Percentiles rank a stretch among this genome's conserved stretches.
These are phyloP conservation scores for Solanum raphanifolium DNA, from an alignment of 257 asterid species.

Conservation along the genomic window DNA sequence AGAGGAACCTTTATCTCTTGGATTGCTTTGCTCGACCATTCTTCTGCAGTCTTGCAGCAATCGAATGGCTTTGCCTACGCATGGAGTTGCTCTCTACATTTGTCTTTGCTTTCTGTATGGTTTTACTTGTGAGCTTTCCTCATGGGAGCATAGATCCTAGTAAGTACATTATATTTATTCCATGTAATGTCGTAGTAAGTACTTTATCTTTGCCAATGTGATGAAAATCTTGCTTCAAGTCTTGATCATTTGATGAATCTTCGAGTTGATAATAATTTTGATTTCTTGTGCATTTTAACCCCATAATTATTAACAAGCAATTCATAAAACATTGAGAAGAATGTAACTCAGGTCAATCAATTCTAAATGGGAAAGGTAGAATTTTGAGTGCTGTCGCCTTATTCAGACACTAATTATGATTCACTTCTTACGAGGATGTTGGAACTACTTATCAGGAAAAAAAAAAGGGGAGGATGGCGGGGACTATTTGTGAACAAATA, in stretches of 20 bases:
- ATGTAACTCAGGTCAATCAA: not conserved
- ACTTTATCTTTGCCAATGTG: not conserved
- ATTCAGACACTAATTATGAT: not conserved
- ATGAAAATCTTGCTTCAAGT: not conserved
- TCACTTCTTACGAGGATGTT: not conserved
- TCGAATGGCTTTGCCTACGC: slow-evolving; percentile 98
- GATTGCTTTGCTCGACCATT: slow-evolving; percentile 98
- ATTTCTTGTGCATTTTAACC: not conserved
- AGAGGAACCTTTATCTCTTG: slow-evolving; percentile 91
- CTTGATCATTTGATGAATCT: not conserved
- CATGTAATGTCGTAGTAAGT: slow-evolving; percentile 36
- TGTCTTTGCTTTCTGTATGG: slow-evolving; percentile 94
- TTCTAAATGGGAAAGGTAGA: not conserved
- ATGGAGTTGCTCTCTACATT: slow-evolving; percentile 97
- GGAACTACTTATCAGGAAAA: not conserved
- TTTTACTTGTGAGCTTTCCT: slow-evolving; percentile 95
- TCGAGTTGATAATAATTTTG: not conserved
- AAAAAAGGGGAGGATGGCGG: not conserved
- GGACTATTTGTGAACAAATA: not conserved
- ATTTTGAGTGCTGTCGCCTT: not conserved
- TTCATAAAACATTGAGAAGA: not conserved
- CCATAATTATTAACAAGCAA: not conserved
- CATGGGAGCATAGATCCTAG: slow-evolving; percentile 93
- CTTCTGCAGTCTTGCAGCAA: slow-evolving; percentile 96
- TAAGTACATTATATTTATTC: slow-evolving; percentile 24